Evolutionary conservation across 345 rosid species (phyloP).

Genomic region (Odontarrhena argentea): DNA sequence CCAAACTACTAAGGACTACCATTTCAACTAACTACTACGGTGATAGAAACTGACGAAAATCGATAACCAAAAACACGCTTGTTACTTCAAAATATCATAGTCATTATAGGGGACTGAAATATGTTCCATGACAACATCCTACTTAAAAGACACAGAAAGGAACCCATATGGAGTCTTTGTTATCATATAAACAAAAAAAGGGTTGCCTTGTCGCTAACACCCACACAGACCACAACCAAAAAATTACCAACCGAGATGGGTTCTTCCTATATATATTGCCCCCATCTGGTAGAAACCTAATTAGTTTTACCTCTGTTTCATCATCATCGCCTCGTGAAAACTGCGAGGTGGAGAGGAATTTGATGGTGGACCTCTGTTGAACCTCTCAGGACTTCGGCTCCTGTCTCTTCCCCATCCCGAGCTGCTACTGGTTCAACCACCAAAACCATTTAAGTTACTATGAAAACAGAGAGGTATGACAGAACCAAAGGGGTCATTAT

Average conservation of each 20-base stretch:
- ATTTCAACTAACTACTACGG: too few relatives aligned
- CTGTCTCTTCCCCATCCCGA: slow-evolving; percentile 53
- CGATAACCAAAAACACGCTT: not conserved
- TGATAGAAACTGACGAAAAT: not conserved
- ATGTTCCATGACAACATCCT: not conserved
- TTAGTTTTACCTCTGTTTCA: slow-evolving; percentile 25
- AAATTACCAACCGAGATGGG: slow-evolving; percentile 22
- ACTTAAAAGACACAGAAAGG: slow-evolving; percentile 5
- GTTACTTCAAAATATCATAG: slow-evolving; percentile 3
- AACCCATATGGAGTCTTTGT: slow-evolving; percentile 10
- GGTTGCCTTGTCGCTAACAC: not conserved
- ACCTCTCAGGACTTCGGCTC: slow-evolving; percentile 63
- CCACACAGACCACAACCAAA: slow-evolving; percentile 19
- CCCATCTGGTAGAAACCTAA: not conserved
- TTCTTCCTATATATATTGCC: slow-evolving; percentile 19
- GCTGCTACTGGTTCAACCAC: slow-evolving; percentile 44
- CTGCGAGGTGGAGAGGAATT: slow-evolving; percentile 38
- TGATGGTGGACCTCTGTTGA: slow-evolving; percentile 31
- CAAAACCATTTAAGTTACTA: slow-evolving; percentile 2
- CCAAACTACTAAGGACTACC: too few relatives aligned
- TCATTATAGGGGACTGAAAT: not conserved
- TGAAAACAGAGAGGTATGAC: not conserved
- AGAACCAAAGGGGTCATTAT: not conserved
- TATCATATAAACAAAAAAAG: slow-evolving; percentile 27
- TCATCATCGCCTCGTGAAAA: slow-evolving; percentile 43